Evolutionary conservation across 345 rosid genomes (phyloP).

Genomic region (Durio zibethinus): DNA sequence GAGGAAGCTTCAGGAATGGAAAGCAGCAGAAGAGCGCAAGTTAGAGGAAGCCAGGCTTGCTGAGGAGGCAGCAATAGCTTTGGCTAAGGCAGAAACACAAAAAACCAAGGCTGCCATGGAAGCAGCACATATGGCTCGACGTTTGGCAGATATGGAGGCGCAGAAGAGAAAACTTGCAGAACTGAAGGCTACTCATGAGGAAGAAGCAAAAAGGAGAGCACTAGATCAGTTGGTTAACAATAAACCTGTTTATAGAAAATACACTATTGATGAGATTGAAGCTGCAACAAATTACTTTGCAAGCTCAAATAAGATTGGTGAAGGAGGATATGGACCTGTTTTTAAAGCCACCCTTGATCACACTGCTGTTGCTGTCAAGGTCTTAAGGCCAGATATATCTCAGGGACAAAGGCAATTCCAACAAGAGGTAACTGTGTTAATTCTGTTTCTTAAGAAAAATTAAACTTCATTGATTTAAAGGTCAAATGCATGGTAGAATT

Average conservation of each 20-base stretch:
- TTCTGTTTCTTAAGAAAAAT: not conserved
- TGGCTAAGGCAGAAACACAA: constrained; percentile 44
- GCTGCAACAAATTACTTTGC: constrained; percentile 58
- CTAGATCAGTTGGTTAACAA: constrained; percentile 13
- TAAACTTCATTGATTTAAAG: not conserved
- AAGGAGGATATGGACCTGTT: constrained; percentile 91
- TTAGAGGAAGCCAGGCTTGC: constrained; percentile 38
- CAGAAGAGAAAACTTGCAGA: constrained; percentile 47
- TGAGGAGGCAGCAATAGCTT: constrained; percentile 37
- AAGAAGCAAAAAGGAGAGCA: constrained; percentile 29
- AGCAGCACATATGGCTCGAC: constrained; percentile 36
- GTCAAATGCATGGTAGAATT: not conserved
- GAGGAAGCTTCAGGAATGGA: constrained; percentile 34
- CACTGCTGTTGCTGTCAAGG: constrained; percentile 68
- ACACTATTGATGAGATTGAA: constrained; percentile 60
- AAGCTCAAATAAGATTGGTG: constrained; percentile 59
- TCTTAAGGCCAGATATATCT: constrained; percentile 66
- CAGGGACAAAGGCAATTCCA: constrained; percentile 72
- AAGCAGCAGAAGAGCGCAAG: constrained; percentile 30
- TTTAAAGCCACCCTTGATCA: constrained; percentile 52
- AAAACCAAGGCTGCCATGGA: constrained; percentile 39
- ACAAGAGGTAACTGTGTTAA: constrained; percentile 52
- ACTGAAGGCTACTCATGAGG: constrained; percentile 33
- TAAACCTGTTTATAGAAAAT: constrained; percentile 40
- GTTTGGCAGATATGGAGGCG: constrained; percentile 41